phyloP scores from a whole-genome alignment of 1,139 yeast genomes.

The Diutina sp. region DNA sequence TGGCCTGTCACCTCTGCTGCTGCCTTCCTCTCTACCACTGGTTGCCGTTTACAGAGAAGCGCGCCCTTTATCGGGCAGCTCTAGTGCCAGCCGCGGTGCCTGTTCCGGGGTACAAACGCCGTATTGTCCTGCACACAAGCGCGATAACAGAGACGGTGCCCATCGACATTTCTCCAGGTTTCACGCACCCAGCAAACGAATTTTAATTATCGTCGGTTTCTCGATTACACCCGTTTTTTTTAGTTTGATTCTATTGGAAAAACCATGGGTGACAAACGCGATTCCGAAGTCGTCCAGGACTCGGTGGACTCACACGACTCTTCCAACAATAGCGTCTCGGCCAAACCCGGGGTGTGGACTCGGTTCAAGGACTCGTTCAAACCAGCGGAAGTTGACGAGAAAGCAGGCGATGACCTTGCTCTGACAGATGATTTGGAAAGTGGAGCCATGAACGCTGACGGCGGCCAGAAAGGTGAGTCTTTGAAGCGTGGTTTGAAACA shows the following conservation, averaged over 20 bases:
- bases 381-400: background rate
- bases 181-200: background rate
- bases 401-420: background rate
- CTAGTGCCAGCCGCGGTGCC: background rate
- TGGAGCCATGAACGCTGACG: background rate
- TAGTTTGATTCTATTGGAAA: background rate
- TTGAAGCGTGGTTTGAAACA: conserved; percentile 5
- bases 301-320: background rate
- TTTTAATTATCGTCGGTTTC: background rate
- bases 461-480: background rate
- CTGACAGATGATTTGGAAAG: background rate
- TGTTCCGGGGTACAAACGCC: background rate
- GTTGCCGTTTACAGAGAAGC: no score
- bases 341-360: background rate
- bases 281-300: background rate
- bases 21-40: no score
- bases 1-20: no score
- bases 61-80: background rate
- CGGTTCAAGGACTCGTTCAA: background rate
- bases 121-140: background rate
- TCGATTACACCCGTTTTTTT: background rate
- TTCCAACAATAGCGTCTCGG: background rate
- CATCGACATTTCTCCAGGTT: background rate
- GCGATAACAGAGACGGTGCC: background rate
- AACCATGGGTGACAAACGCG: background rate